Evolutionary conservation across 2,329 filamentous ascomycete genomes (phyloP).

Genomic region (Aspergillus glaucus): DNA sequence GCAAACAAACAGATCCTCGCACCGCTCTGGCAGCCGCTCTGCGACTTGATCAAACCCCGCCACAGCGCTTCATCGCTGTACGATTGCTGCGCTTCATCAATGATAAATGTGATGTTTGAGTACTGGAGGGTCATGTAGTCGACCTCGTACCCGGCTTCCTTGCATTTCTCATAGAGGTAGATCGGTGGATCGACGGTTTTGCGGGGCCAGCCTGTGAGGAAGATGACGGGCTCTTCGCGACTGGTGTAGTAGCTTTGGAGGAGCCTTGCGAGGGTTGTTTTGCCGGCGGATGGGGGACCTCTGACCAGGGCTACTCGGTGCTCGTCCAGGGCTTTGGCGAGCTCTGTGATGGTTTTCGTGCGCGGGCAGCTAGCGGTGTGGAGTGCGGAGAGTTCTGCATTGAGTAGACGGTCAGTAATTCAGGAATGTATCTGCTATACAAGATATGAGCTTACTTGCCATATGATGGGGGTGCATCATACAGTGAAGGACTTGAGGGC

Average conservation of each 20-base stretch:
- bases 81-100: neutral
- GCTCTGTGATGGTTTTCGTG: neutral
- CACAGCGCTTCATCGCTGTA: neutral
- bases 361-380: neutral
- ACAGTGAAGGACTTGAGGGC: no score
- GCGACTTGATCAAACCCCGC: neutral
- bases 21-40: neutral
- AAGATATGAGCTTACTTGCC: no score
- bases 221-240: neutral
- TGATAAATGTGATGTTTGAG: neutral
- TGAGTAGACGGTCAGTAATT: no score
- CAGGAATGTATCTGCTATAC: no score
- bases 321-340: neutral
- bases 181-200: neutral
- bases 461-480: no score
- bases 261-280: constrained; percentile 1
- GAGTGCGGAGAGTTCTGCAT: no score
- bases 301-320: neutral
- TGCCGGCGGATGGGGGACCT: neutral
- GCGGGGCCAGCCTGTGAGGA: neutral
- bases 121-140: neutral
- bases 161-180: neutral
- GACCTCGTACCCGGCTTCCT: neutral
- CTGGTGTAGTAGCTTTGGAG: neutral
- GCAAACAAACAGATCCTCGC: constrained; percentile 1